Conservation (phyloP, 148 eudicot genomes). For the Camellia lanceoleosa region DNA sequence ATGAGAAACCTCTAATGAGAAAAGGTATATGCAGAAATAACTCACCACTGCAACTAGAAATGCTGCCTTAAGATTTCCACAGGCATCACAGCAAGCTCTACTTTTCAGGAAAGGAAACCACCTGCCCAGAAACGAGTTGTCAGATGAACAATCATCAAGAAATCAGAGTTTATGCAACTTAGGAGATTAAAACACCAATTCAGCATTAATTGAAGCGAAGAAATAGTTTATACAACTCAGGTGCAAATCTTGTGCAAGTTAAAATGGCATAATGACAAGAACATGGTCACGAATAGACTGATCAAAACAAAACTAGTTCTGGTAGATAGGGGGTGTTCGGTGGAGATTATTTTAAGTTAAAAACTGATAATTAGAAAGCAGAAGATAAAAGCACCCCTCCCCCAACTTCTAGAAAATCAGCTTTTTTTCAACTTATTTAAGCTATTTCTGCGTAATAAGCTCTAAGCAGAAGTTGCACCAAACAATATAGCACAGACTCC, state of each 20-base stretch:
- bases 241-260: not conserved
- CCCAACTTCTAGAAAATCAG: too few species aligned
- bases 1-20: not conserved
- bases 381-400: too few species aligned
- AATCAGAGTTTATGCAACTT: not conserved
- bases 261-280: not conserved
- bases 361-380: too few species aligned
- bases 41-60: constrained; percentile 96
- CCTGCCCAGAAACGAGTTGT: constrained; percentile 43
- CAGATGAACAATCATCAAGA: constrained; percentile 4
- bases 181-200: not conserved
- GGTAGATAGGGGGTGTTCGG: too few species aligned
- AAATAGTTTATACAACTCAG: too few species aligned
- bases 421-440: too few species aligned
- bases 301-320: not conserved
- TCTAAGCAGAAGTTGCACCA: too few species aligned
- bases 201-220: not conserved
- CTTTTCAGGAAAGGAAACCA: constrained; percentile 91
- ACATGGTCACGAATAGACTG: not conserved
- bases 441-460: too few species aligned
- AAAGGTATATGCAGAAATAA: constrained; percentile 3
- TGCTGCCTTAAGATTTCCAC: constrained; percentile 97
- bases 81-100: constrained; percentile 92
- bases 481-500: too few species aligned
- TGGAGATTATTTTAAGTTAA: too few species aligned